phyloP scores from a whole-genome alignment of 2,329 filamentous ascomycete species.

The Exophiala sideris region DNA sequence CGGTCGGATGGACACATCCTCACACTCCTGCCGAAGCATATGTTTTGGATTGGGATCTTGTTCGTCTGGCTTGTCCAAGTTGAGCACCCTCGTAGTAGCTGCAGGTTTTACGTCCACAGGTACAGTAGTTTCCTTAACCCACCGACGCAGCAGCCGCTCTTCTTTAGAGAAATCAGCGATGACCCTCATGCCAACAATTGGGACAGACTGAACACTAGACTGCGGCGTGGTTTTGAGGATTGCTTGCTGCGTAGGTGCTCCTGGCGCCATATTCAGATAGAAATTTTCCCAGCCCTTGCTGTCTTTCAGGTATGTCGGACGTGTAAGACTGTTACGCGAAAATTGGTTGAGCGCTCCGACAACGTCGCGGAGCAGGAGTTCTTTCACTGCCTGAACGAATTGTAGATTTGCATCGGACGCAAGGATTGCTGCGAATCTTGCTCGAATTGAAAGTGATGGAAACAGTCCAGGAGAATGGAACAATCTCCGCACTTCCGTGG shows the following conservation, averaged over 20 bases:
- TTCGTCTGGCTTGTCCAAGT: constrained; percentile 1
- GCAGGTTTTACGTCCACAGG: constrained; percentile 3
- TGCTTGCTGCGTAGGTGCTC: neutral
- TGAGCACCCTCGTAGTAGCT: constrained; percentile 8
- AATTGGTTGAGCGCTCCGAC: constrained; percentile 1
- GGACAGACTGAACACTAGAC: constrained; percentile 18
- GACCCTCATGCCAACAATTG: constrained; percentile 18
- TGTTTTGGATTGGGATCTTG: neutral
- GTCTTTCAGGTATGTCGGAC: constrained; percentile 7
- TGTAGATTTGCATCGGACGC: constrained; percentile 21
- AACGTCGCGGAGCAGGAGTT: constrained; percentile 8
- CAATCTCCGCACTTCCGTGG: constrained; percentile 14
- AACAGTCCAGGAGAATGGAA: constrained; percentile 18
- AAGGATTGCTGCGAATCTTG: constrained; percentile 12
- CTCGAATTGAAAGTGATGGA: constrained; percentile 12
- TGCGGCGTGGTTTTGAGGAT: constrained; percentile 6
- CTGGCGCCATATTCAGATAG: constrained; percentile 18
- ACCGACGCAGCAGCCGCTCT: constrained; percentile 8
- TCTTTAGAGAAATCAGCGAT: constrained; percentile 13
- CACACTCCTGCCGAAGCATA: neutral
- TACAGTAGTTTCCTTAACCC: constrained; percentile 5
- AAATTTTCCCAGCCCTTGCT: constrained; percentile 27
- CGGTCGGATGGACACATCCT: constrained; percentile 2
- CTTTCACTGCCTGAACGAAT: constrained; percentile 17
- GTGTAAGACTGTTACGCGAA: neutral